Conservation (phyloP, 139 green algal genomes). For the Trebouxia sp. region DNA sequence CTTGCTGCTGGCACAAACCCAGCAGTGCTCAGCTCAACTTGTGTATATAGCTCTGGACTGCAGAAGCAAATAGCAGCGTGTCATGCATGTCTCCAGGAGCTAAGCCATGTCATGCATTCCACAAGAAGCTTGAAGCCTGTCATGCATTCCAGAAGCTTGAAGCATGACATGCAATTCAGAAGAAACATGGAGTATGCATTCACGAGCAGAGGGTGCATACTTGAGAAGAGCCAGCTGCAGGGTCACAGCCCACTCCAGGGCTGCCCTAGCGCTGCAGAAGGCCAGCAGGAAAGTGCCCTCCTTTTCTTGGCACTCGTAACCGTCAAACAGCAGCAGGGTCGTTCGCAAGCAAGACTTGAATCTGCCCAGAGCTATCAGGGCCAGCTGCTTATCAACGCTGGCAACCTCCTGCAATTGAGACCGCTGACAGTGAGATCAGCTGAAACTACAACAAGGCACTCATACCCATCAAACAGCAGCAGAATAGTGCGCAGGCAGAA, state of each 20-base stretch:
- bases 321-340: slow-evolving; percentile 11
- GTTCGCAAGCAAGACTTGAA: slow-evolving; percentile 32
- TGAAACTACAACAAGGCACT: no score
- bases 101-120: no score
- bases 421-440: no score
- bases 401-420: slow-evolving; percentile 1
- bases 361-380: not conserved
- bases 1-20: no score
- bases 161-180: not conserved
- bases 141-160: no score
- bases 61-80: no score
- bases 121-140: no score
- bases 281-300: slow-evolving; percentile 32
- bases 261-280: not conserved
- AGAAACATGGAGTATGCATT: not conserved
- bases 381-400: not conserved
- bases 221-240: slow-evolving; percentile 25
- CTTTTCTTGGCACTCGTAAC: slow-evolving; percentile 38
- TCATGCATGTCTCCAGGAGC: no score
- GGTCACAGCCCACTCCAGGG: slow-evolving; percentile 12
- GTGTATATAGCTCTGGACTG: no score
- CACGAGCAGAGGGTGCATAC: no score
- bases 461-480: slow-evolving; percentile 24
- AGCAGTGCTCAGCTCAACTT: no score
- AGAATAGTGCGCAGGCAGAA: not conserved